phyloP scores from a whole-genome alignment of 2,329 filamentous ascomycete genomes.

The Phyllosticta citrichinensis region DNA sequence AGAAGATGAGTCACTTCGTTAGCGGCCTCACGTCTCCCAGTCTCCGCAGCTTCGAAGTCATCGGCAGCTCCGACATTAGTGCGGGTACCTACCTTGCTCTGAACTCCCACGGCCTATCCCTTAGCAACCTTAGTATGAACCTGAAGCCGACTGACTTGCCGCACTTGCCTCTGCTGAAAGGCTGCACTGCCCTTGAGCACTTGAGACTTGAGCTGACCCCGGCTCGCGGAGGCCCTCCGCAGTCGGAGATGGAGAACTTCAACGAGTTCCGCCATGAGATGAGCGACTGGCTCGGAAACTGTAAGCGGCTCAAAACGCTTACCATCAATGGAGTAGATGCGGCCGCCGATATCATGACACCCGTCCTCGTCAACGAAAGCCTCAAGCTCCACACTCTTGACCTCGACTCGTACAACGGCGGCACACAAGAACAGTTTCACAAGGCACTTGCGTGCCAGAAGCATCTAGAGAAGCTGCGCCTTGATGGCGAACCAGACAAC shows the following conservation, averaged over 20 bases:
- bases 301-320: conserved; percentile 41
- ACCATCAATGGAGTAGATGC: conserved; percentile 42
- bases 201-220: conserved; percentile 40
- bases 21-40: conserved; percentile 45
- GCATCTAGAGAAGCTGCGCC: conserved; percentile 35
- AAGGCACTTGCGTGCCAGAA: conserved; percentile 44
- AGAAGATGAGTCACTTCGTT: conserved; percentile 50
- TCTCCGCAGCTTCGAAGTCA: conserved; percentile 48
- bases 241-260: conserved; percentile 43
- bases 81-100: conserved; percentile 45
- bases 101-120: conserved; percentile 42
- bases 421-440: conserved; percentile 44
- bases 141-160: conserved; percentile 40
- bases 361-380: conserved; percentile 37
- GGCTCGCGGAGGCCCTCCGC: conserved; percentile 22
- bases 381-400: conserved; percentile 40
- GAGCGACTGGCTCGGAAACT: conserved; percentile 46
- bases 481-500: conserved; percentile 40
- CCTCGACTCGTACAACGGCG: conserved; percentile 39
- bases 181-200: conserved; percentile 39
- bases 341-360: conserved; percentile 43
- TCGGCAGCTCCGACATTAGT: conserved; percentile 46
- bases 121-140: conserved; percentile 44
- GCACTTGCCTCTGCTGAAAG: conserved; percentile 39
- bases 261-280: conserved; percentile 41